A percentile compares a stretch with the other conserved stretches of the same genome.
phyloP scores from a whole-genome alignment of 1,139 yeast species.

The Scheffersomyces cryptocercus region DNA sequence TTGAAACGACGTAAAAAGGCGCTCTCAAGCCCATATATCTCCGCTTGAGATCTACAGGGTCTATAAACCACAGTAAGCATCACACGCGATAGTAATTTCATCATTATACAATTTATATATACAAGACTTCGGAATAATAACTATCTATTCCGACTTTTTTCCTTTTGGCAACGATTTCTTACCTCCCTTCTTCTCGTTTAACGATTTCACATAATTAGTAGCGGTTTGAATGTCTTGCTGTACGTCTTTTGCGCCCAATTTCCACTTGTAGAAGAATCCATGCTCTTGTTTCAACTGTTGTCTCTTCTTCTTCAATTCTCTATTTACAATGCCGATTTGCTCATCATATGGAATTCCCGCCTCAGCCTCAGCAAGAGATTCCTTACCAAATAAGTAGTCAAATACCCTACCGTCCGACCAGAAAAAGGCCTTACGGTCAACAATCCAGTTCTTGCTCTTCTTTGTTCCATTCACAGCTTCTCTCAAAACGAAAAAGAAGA shows the following conservation, averaged over 20 bases:
- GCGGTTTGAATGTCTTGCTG: constrained; percentile 31
- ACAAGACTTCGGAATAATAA: too few species aligned
- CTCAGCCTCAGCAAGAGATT: constrained; percentile 72
- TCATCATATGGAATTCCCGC: constrained; percentile 71
- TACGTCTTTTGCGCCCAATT: constrained; percentile 37
- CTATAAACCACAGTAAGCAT: too few species aligned
- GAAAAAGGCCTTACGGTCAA: constrained; percentile 77
- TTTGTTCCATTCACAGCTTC: constrained; percentile 45
- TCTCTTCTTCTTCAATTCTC: constrained; percentile 42
- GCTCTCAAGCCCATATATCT: too few species aligned
- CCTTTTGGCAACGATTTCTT: not conserved
- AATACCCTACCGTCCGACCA: constrained; percentile 92
- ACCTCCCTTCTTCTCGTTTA: not conserved
- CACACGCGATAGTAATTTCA: too few species aligned
- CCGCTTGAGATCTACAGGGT: too few species aligned
- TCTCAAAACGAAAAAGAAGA: constrained; percentile 71
- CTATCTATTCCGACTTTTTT: not conserved
- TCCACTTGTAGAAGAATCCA: constrained; percentile 43
- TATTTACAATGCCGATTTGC: constrained; percentile 43
- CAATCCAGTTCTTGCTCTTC: constrained; percentile 63
- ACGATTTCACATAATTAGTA: constrained; percentile 14
- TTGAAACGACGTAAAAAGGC: too few species aligned
- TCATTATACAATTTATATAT: too few species aligned
- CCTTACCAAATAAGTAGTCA: constrained; percentile 79
- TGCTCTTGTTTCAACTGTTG: constrained; percentile 38